phyloP scores from a whole-genome alignment of 2,329 filamentous ascomycete genomes.

The Moelleriella libera region DNA sequence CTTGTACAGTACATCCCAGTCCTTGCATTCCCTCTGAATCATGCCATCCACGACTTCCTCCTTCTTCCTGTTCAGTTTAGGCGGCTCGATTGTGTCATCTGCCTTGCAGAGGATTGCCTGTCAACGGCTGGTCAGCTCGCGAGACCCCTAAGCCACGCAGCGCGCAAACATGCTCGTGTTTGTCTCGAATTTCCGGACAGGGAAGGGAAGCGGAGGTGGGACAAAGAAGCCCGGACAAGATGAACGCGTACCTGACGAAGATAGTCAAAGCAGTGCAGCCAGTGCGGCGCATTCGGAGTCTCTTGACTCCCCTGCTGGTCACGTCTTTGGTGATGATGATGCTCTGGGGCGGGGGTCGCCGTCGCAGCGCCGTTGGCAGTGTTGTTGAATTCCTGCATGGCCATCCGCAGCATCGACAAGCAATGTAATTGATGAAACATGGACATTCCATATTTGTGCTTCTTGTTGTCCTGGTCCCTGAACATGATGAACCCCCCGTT shows the following conservation, averaged over 20 bases:
- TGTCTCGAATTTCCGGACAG: too few relatives aligned
- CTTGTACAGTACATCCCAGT: constrained; percentile 1
- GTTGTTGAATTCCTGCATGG: background rate
- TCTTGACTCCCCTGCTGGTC: too few relatives aligned
- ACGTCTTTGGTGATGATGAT: background rate
- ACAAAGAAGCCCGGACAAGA: background rate
- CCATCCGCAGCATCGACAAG: constrained; percentile 1
- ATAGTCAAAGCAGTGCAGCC: constrained; percentile 4
- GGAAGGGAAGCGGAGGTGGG: too few relatives aligned
- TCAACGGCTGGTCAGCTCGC: background rate
- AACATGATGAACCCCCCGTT: background rate
- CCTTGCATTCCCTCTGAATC: constrained; percentile 2
- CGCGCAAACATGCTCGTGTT: too few relatives aligned
- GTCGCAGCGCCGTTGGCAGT: background rate
- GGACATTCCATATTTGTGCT: background rate
- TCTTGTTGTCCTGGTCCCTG: background rate
- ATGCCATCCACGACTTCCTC: constrained; percentile 1
- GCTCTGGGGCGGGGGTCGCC: background rate
- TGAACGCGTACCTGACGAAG: constrained; percentile 1
- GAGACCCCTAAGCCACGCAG: too few relatives aligned
- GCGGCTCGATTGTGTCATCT: constrained; percentile 3
- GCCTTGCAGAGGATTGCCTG: constrained; percentile 3
- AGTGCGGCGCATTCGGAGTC: background rate
- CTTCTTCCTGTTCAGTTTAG: background rate
- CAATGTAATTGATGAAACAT: constrained; percentile 5